Conservation (phyloP, 306 rosid species). For the Fragaria ananassa region DNA sequence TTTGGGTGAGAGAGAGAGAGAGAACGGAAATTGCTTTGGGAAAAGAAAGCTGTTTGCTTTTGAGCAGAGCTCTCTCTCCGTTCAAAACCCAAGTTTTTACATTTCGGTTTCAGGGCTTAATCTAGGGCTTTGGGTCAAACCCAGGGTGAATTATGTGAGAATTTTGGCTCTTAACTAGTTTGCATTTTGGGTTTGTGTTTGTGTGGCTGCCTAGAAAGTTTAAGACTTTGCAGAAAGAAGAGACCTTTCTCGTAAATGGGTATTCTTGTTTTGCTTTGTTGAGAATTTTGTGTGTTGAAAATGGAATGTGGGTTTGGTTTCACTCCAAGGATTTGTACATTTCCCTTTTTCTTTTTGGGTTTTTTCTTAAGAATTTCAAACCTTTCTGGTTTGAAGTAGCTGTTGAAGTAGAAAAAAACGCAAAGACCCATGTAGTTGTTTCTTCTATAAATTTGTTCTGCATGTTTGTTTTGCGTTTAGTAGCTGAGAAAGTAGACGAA, state of each 20-base stretch:
- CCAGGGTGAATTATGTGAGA: constrained; percentile 11
- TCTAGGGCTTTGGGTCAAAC: constrained; percentile 17
- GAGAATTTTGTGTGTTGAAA: background rate
- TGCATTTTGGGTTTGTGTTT: constrained; percentile 13
- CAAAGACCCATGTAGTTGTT: constrained; percentile 3
- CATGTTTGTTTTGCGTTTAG: background rate
- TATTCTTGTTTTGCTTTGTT: background rate
- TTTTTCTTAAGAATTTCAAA: background rate
- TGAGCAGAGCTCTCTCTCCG: background rate
- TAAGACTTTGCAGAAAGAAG: background rate
- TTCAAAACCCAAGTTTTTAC: background rate
- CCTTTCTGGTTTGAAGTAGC: background rate
- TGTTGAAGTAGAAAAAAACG: background rate
- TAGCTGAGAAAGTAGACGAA: constrained; percentile 12
- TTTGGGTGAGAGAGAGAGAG: background rate
- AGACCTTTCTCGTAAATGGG: constrained; percentile 3
- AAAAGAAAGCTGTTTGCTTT: background rate
- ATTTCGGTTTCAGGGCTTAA: constrained; percentile 4
- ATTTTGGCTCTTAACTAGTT: constrained; percentile 2
- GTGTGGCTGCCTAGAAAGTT: constrained; percentile 17
- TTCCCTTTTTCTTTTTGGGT: background rate
- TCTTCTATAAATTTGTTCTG: background rate
- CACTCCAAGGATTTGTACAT: background rate
- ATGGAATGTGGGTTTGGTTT: background rate
- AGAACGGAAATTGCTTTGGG: background rate